Base-by-base conservation (phyloP, 2,329 filamentous ascomycete genomes). In the Sphaerulina populicola region DNA sequence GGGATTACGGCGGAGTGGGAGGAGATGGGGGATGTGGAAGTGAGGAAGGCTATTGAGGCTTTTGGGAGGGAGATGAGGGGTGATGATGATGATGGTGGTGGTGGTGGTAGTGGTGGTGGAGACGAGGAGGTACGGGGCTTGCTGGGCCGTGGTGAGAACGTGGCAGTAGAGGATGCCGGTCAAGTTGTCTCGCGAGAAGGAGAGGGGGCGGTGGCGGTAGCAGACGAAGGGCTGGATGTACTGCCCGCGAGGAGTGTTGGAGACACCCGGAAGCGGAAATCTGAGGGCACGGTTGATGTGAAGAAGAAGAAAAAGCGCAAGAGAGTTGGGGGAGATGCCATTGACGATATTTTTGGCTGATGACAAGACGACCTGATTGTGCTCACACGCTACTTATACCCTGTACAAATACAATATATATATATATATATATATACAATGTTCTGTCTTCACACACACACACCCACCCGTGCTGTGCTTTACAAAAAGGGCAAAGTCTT, bases 271-370 rank as follows among this genome's bases (percentile, higher is more conserved):
- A 54, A 41, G 21, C 58, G 62, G 43, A 45, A 46, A 18, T 38
- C 48, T 1, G 43, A 49, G 14, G 53, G 54, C 8, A 23, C 36
- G 3, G 53, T 56, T 14, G 63, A 63, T 51, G 41, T 3, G 6
- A 44, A n/a, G 12, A 71, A 73, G 51, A 72, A 69, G 54, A 79
- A 74, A 63, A 81, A 78, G 67, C 81, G 77, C 60, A 77, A 74
- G 61, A 77, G 75, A 50, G 78, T 72, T 57, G 77, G 72, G 4
- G 72, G 73, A 5, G 80, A 89, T 64, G 83, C 79, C 38, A 85
- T 91, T 49, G 86, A 89, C 55, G 81, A 82, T 62, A 68, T 91
- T 21, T 93, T 93, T 62, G 55, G 56, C 30, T 59, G 51, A 58
- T 59, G 48, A 56, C 31, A 35, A 35, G 8, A 35, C 31, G 10